Evolutionary conservation across 2,329 filamentous ascomycete genomes (phyloP).

Genomic region (Aspergillus intermedius): DNA sequence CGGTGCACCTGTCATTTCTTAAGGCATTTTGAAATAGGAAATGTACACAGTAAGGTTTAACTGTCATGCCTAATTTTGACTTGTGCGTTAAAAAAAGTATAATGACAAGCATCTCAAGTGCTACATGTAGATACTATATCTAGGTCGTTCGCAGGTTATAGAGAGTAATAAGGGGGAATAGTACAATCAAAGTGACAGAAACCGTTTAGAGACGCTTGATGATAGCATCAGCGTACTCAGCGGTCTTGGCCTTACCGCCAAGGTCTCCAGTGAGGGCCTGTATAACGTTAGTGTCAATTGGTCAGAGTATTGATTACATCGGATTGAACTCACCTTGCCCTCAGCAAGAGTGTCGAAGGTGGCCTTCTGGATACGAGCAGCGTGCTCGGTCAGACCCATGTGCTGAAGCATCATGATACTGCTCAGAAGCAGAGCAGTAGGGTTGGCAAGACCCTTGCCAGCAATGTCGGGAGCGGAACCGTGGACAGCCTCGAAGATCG

Average conservation of each 20-base stretch:
- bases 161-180: conserved; percentile 28
- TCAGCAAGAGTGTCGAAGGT: conserved; percentile 93
- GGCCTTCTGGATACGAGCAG: conserved; percentile 81
- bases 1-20: not conserved
- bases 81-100: conserved; percentile 2
- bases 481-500: conserved; percentile 99
- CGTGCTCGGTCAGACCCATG: conserved; percentile 84
- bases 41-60: too few species aligned
- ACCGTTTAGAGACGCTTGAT: conserved; percentile 56
- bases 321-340: conserved; percentile 62
- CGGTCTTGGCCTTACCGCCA: conserved; percentile 91
- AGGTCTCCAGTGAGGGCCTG: conserved; percentile 84
- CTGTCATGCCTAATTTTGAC: too few species aligned
- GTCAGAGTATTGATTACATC: not conserved
- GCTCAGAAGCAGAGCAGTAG: conserved; percentile 86
- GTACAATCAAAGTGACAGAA: conserved; percentile 23
- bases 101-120: conserved; percentile 18
- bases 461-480: conserved; percentile 95
- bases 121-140: conserved; percentile 33
- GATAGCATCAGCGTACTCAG: conserved; percentile 89
- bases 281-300: conserved; percentile 9
- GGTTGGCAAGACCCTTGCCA: conserved; percentile 93
- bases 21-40: not conserved
- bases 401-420: conserved; percentile 99
- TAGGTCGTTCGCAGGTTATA: conserved; percentile 32